phyloP scores from a whole-genome alignment of 1,284 basidiomycete genomes.

The Ceratobasidium sp. region DNA sequence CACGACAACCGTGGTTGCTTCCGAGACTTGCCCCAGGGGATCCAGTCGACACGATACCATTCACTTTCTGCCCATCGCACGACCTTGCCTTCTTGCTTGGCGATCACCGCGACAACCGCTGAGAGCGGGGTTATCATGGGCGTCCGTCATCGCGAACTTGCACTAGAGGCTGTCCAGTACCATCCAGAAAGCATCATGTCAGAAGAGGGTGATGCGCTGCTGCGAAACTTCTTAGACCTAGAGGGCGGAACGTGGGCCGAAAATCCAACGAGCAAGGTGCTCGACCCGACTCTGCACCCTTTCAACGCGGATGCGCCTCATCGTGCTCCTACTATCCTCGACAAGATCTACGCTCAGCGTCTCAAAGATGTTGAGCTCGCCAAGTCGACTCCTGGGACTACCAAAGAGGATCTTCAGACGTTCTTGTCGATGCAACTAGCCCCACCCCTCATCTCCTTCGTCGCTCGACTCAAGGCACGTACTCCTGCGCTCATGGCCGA shows the following conservation, averaged over 20 bases:
- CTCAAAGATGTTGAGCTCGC: constrained; percentile 72
- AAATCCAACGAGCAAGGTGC: constrained; percentile 78
- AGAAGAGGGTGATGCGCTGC: constrained; percentile 81
- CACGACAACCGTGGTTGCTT: constrained; percentile 94
- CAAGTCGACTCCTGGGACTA: constrained; percentile 71
- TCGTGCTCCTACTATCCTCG: constrained; percentile 76
- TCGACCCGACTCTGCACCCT: constrained; percentile 68
- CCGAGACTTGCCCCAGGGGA: constrained; percentile 81
- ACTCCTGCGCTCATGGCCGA: constrained; percentile 82
- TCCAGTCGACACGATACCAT: constrained; percentile 95
- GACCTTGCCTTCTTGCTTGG: constrained; percentile 82
- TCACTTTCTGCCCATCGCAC: constrained; percentile 87
- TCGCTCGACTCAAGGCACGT: constrained; percentile 66
- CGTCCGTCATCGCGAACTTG: constrained; percentile 88
- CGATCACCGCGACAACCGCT: constrained; percentile 86
- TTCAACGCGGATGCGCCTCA: constrained; percentile 67
- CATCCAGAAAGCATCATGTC: constrained; percentile 97
- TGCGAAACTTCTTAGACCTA: constrained; percentile 87
- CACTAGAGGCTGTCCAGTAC: constrained; percentile 95
- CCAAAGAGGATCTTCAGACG: constrained; percentile 63
- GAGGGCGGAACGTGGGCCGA: constrained; percentile 88
- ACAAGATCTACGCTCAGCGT: constrained; percentile 77
- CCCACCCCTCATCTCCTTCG: constrained; percentile 80
- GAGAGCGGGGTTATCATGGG: constrained; percentile 98
- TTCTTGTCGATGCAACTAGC: constrained; percentile 81